Evolutionary conservation across 495 filamentous ascomycete species (phyloP).

Genomic region (Barbatosphaeria neglecta): DNA sequence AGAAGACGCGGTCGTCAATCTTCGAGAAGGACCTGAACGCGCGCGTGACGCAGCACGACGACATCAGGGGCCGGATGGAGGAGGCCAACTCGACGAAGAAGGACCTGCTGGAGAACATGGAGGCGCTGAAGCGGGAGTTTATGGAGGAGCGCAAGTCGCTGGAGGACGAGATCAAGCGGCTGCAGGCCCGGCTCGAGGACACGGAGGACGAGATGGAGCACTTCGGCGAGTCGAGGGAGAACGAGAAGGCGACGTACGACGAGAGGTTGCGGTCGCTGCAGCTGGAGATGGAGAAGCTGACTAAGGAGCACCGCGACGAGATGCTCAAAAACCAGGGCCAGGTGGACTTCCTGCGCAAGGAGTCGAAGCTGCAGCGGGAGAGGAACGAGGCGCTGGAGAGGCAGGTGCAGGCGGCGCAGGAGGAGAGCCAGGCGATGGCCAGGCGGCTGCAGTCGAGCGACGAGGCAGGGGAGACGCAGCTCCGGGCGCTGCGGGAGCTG

Average conservation of each 20-base stretch:
- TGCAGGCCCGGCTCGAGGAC: conserved; percentile 69
- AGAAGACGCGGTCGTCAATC: conserved; percentile 37
- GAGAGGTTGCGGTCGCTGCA: conserved; percentile 58
- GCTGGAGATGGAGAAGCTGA: conserved; percentile 52
- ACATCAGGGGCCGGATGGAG: conserved; percentile 60
- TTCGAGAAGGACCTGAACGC: conserved; percentile 51
- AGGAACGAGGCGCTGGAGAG: conserved; percentile 39
- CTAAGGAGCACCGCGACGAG: conserved; percentile 45
- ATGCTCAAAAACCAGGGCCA: conserved; percentile 43
- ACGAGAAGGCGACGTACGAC: conserved; percentile 59
- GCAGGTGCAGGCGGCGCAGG: conserved; percentile 39
- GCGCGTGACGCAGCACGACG: conserved; percentile 46
- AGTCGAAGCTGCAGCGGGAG: conserved; percentile 43
- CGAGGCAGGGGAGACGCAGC: conserved; percentile 38
- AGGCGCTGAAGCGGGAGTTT: conserved; percentile 82
- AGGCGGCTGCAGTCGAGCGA: conserved; percentile 36
- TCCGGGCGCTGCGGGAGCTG: conserved; percentile 46
- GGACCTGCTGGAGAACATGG: conserved; percentile 89
- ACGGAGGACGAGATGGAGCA: conserved; percentile 83
- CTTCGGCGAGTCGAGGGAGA: conserved; percentile 67
- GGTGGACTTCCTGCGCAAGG: conserved; percentile 42
- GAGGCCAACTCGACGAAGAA: conserved; percentile 85
- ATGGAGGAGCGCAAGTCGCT: conserved; percentile 69
- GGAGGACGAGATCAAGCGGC: conserved; percentile 62
- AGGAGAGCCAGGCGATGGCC: conserved; percentile 37